These are phyloP conservation scores for Boeremia exigua DNA, from an alignment of 2,329 filamentous ascomycete genomes.

Conservation along the genomic window DNA sequence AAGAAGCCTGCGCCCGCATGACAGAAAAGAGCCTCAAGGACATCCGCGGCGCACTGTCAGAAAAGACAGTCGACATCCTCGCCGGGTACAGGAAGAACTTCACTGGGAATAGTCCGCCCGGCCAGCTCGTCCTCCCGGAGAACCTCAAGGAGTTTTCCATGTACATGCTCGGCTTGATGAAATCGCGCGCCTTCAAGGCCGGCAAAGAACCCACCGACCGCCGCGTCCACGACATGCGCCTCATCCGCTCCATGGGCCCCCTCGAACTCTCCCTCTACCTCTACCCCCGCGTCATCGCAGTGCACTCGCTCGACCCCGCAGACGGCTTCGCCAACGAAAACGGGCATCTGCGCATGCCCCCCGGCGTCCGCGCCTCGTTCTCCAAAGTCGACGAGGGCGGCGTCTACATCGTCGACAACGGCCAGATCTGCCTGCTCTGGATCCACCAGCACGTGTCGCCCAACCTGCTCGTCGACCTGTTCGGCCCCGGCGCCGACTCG, in stretches of 20 bases:
- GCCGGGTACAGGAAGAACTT: conserved; percentile 93
- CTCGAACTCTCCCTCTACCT: conserved; percentile 89
- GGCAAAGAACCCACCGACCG: conserved; percentile 90
- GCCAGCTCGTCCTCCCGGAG: conserved; percentile 93
- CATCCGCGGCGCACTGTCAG: conserved; percentile 79
- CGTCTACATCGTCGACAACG: conserved; percentile 93
- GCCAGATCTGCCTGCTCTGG: conserved; percentile 90
- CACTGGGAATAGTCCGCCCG: conserved; percentile 82
- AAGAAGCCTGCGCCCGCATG: conserved; percentile 90
- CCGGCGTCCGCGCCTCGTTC: conserved; percentile 81
- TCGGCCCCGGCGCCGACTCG: conserved; percentile 74
- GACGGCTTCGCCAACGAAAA: conserved; percentile 95
- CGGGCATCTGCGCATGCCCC: conserved; percentile 85
- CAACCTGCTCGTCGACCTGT: conserved; percentile 87
- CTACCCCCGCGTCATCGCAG: conserved; percentile 89
- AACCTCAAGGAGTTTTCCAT: conserved; percentile 95
- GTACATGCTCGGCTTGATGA: conserved; percentile 90
- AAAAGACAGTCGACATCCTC: conserved; percentile 91
- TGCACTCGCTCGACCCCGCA: conserved; percentile 85
- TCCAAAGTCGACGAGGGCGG: conserved; percentile 89
- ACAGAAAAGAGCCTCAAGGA: conserved; percentile 80
- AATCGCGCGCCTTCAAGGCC: conserved; percentile 90
- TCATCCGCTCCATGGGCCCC: conserved; percentile 86
- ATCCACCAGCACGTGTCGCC: conserved; percentile 90
- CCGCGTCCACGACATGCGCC: conserved; percentile 86